These are phyloP conservation scores for Stipa capillata DNA, from an alignment of 176 grass and related monocot species.

Conservation along the genomic window DNA sequence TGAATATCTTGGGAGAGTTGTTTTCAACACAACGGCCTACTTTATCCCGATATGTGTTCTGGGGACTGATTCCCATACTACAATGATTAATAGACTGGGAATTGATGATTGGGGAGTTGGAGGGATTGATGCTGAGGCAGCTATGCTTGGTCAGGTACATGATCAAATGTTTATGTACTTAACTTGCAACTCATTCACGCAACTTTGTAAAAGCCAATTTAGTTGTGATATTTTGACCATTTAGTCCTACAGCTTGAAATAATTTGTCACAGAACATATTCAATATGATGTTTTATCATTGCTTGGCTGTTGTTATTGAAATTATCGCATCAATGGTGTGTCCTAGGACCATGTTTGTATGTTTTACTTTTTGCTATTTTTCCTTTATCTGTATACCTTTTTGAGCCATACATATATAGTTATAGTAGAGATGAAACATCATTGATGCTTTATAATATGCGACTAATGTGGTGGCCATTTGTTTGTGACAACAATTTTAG, in stretches of 20 bases:
- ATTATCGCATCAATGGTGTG: neutral
- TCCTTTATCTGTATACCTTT: neutral
- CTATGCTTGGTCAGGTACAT: conserved; percentile 72
- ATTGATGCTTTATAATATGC: too few relatives aligned
- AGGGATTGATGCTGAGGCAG: conserved; percentile 66
- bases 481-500: neutral
- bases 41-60: conserved; percentile 62
- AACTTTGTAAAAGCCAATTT: neutral
- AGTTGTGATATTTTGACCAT: neutral
- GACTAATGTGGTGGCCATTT: neutral
- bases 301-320: neutral
- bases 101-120: conserved; percentile 70
- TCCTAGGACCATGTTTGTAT: neutral
- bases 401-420: too few relatives aligned
- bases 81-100: conserved; percentile 70
- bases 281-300: neutral
- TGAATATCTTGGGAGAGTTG: conserved; percentile 59
- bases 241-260: neutral
- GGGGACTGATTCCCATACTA: conserved; percentile 73
- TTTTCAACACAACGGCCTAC: conserved; percentile 30
- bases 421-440: neutral
- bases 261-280: neutral
- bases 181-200: neutral
- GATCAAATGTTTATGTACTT: neutral
- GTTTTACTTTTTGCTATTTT: neutral